These are phyloP conservation scores for Dicorynia guianensis DNA, from an alignment of 306 rosid species.

Conservation along the genomic window DNA sequence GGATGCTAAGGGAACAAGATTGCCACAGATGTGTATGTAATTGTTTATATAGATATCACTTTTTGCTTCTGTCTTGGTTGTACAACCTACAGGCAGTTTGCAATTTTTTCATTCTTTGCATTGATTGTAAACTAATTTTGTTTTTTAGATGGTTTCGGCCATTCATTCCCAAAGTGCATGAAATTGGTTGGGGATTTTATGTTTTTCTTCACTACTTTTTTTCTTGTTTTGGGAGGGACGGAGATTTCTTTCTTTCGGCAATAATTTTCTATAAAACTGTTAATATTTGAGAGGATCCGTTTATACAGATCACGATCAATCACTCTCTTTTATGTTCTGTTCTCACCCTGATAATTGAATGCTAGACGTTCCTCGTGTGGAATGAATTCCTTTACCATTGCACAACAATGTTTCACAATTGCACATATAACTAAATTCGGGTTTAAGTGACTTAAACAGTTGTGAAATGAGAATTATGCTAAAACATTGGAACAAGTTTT, in stretches of 20 bases:
- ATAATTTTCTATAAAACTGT: background rate
- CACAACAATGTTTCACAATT: too few species aligned
- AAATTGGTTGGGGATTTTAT: slow-evolving; percentile 33
- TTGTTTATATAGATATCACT: background rate
- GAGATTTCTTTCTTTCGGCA: slow-evolving; percentile 23
- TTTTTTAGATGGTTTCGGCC: slow-evolving; percentile 38
- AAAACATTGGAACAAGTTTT: too few species aligned
- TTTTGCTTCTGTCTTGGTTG: background rate
- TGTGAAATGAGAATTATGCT: too few species aligned
- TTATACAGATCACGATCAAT: too few species aligned
- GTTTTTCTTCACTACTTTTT: too few species aligned
- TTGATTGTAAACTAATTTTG: slow-evolving; percentile 33
- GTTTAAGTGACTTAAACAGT: too few species aligned
- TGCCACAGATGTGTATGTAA: slow-evolving; percentile 30
- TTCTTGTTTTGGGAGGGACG: slow-evolving; percentile 10
- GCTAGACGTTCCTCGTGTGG: too few species aligned
- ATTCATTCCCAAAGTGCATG: slow-evolving; percentile 33
- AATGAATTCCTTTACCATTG: too few species aligned
- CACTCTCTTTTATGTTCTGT: too few species aligned
- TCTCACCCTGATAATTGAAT: too few species aligned
- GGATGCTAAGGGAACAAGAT: slow-evolving; percentile 66
- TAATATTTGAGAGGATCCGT: too few species aligned
- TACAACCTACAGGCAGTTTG: background rate
- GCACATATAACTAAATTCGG: too few species aligned
- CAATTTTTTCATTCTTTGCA: slow-evolving; percentile 68